Conservation (phyloP, 2,329 filamentous ascomycete species). For the Lomentospora prolificans region DNA sequence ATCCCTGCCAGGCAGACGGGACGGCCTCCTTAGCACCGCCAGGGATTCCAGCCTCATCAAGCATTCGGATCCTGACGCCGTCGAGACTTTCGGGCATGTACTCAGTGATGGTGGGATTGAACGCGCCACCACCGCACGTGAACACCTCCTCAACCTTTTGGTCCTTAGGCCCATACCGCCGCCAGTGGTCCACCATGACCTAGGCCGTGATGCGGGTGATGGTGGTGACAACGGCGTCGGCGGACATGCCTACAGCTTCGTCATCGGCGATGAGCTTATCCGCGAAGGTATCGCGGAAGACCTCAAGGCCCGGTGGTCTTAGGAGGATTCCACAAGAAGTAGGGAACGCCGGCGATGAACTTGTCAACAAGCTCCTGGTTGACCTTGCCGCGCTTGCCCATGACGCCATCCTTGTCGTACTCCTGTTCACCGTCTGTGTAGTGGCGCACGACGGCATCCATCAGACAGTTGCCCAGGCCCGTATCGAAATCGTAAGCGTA, state of each 20-base stretch:
- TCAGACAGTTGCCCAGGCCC: slow-evolving; percentile 46
- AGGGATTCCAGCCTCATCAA: slow-evolving; percentile 48
- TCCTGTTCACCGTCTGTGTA: slow-evolving; percentile 39
- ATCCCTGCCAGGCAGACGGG: slow-evolving; percentile 48
- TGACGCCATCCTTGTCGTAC: slow-evolving; percentile 41
- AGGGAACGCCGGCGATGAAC: slow-evolving; percentile 35
- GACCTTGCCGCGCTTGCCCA: slow-evolving; percentile 37
- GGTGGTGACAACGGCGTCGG: slow-evolving; percentile 46
- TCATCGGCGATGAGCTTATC: slow-evolving; percentile 39
- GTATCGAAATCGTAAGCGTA: slow-evolving; percentile 39
- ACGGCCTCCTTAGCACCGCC: slow-evolving; percentile 47
- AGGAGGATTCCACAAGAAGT: slow-evolving; percentile 39
- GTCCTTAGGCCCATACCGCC: slow-evolving; percentile 34
- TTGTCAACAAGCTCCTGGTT: slow-evolving; percentile 41
- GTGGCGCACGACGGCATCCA: slow-evolving; percentile 45
- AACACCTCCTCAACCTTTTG: slow-evolving; percentile 36
- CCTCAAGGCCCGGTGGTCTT: slow-evolving; percentile 51
- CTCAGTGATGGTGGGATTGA: slow-evolving; percentile 45
- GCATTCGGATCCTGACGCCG: slow-evolving; percentile 37
- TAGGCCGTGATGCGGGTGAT: slow-evolving; percentile 50
- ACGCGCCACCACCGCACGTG: slow-evolving; percentile 50
- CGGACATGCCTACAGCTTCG: slow-evolving; percentile 29
- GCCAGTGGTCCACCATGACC: slow-evolving; percentile 40
- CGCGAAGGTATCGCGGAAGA: slow-evolving; percentile 47
- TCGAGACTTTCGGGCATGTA: slow-evolving; percentile 41